Evolutionary conservation across 352 stramenopile genomes (phyloP).

Genomic region (Globisporangium mamillatum): DNA sequence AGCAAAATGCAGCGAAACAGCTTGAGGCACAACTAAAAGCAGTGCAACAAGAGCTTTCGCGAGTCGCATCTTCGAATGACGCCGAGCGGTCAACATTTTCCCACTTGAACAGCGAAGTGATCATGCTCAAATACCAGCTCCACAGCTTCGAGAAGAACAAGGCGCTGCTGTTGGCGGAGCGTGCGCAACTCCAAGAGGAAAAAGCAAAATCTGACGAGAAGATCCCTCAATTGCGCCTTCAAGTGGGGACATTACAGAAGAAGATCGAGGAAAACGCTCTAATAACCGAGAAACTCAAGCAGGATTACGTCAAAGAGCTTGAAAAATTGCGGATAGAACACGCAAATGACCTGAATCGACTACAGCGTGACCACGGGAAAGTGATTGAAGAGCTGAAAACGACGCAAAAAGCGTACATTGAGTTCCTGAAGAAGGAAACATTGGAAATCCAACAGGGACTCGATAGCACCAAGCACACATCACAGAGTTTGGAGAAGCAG

Average conservation of each 20-base stretch:
- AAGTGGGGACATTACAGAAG: conserved; percentile 36
- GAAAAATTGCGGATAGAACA: conserved; percentile 44
- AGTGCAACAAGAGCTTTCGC: conserved; percentile 45
- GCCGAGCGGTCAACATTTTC: conserved; percentile 30
- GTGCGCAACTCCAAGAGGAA: conserved; percentile 35
- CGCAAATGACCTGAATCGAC: conserved; percentile 27
- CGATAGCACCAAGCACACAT: conserved; percentile 23
- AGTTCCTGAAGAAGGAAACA: conserved; percentile 50
- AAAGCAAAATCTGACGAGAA: conserved; percentile 31
- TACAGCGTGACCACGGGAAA: conserved; percentile 45
- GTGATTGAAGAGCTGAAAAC: conserved; percentile 41
- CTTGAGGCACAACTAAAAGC: conserved; percentile 44
- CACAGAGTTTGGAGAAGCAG: conserved; percentile 30
- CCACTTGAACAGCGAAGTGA: conserved; percentile 48
- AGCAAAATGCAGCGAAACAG: conserved; percentile 32
- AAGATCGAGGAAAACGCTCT: conserved; percentile 32
- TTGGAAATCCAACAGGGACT: conserved; percentile 22
- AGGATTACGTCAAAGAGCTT: conserved; percentile 41
- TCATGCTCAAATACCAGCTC: conserved; percentile 53
- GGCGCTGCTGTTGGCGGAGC: conserved; percentile 34
- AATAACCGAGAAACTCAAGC: conserved; percentile 39
- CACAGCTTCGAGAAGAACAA: conserved; percentile 45
- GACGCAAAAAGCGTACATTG: conserved; percentile 41
- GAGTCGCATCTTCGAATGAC: conserved; percentile 31
- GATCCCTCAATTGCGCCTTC: conserved; percentile 29